These are phyloP conservation scores for Solanum verrucosum DNA, from an alignment of 257 asterid species.

Conservation along the genomic window DNA sequence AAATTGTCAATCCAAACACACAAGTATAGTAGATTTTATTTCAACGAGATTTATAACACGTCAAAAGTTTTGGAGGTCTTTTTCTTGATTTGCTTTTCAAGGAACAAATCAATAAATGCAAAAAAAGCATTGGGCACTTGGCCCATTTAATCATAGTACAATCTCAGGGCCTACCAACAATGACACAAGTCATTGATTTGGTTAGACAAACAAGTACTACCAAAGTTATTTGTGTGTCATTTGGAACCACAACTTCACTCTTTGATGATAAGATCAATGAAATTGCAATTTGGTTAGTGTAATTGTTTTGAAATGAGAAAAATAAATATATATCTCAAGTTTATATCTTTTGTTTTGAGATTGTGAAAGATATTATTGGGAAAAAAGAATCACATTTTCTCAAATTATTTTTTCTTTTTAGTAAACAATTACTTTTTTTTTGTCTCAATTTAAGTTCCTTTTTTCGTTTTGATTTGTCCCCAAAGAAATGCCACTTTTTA, in stretches of 20 bases:
- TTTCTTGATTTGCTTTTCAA: neutral
- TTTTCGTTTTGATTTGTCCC: neutral
- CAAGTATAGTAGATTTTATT: slow-evolving; percentile 9
- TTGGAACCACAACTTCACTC: slow-evolving; percentile 41
- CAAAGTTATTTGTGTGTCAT: slow-evolving; percentile 20
- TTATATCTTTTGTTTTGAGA: neutral
- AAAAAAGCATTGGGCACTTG: slow-evolving; percentile 5
- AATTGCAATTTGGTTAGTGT: neutral
- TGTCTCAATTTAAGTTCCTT: neutral
- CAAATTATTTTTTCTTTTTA: too few species aligned
- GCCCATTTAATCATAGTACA: slow-evolving; percentile 34
- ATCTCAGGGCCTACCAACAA: too few species aligned
- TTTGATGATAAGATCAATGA: slow-evolving; percentile 16
- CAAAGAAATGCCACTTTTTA: neutral
- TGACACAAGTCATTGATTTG: slow-evolving; percentile 32
- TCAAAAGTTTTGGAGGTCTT: slow-evolving; percentile 28
- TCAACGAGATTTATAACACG: slow-evolving; percentile 49
- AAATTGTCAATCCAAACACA: slow-evolving; percentile 22
- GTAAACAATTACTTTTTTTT: too few species aligned
- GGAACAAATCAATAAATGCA: slow-evolving; percentile 13
- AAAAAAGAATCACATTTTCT: too few species aligned
- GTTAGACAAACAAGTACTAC: slow-evolving; percentile 18
- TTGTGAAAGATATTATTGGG: too few species aligned
- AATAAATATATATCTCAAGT: neutral
- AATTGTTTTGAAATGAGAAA: neutral